Base-by-base conservation (phyloP, 2,329 filamentous ascomycete genomes). In the Sordariomycetes sp. region DNA sequence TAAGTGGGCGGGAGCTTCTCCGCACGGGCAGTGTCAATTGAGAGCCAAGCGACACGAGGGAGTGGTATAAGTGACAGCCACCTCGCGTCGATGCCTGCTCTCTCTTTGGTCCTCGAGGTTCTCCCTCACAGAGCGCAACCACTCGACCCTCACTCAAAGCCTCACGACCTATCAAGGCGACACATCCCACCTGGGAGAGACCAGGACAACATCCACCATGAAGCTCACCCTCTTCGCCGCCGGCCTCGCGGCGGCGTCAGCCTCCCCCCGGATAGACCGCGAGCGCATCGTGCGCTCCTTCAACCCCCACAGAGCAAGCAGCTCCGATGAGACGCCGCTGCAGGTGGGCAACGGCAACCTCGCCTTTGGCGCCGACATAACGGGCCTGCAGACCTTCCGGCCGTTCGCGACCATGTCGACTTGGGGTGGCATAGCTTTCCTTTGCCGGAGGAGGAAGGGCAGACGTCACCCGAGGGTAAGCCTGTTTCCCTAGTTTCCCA, bases 401-500 rank as follows among this genome's bases (percentile, higher is more conserved):
- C 72, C 73, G 1, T 77, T 73, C 59, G 72, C 68, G n/a, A 75
- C 69, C 2, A 68, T 76, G 67, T 75, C 74, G 1, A 72, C 70
- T 2, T 76, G 73, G 74, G 74, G 73, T 77, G 74, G 74, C 74
- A 77, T 64, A 76, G 76, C 55, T 75, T 75, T 59, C 74, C 72
- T 25, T 61, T 74, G 22, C 74, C 71, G n/a, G 71, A 65, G 52
- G 74, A 55, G 6, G 58, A 53, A 36, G 52, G 52, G 15, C 51
- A 57, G 28, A 57, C 15, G 1, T 32, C 25, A 5, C 36, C 52
- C 2, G 56, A 54, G 15, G 56, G 56, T 57, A 39, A 20, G 56
- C 32, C 15, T 20, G 17, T 24, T 25, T 20, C 15, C 20, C 6
- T 34, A 6, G 3, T 52, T n/a, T 5, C 24, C 28, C 15, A 3